Base-by-base conservation (phyloP, 345 rosid species). In the Linum tenue region DNA sequence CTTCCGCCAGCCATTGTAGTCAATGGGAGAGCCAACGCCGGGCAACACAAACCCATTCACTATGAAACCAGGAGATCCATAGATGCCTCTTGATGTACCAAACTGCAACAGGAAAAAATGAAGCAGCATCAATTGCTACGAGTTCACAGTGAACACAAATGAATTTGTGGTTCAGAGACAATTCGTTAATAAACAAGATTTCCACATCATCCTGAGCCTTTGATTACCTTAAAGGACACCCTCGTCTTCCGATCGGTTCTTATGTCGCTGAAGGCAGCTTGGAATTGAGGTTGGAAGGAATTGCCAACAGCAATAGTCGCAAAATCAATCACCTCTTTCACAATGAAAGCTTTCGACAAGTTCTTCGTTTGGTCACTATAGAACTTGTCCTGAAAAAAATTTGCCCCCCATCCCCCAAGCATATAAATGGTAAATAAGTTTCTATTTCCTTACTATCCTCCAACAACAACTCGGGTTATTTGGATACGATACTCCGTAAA, bases 171-270 rank as follows among this genome's bases (percentile, higher is more conserved):
- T 22, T 22, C 31, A 22, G 31, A 22, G 31, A 22, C 31, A 22
- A 22, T 22, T 22, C 31, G 40, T 67, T 76, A 22, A 22, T 22
- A 22, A 22, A 22, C 31, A 22, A 22, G 31, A 22, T 22, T 22
- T 22, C 31, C 31, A 22, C 31, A 22, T 0, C 31, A 22, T 22
- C 31, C 0, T 22, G 31, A 22, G 31, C 31, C 1, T 22, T 22
- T 22, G 31, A 22, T 73, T 73, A 89, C 96, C 95, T 83, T 85
- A 81, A 89, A 92, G 36, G 96, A 87, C 60, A 89, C 77, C 70
- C 91, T 81, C 12, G 96, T 83, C 73, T 79, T 65, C 53, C 82
- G 85, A 83, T 89, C 89, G 63, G 89, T 83, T 48, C 70, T 62
- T 7, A 74, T 71, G 80, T 78, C 76, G 31, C 40, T 70, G 72